Conservation (phyloP, 2,329 filamentous ascomycete genomes). For the Dothistroma septosporum region DNA sequence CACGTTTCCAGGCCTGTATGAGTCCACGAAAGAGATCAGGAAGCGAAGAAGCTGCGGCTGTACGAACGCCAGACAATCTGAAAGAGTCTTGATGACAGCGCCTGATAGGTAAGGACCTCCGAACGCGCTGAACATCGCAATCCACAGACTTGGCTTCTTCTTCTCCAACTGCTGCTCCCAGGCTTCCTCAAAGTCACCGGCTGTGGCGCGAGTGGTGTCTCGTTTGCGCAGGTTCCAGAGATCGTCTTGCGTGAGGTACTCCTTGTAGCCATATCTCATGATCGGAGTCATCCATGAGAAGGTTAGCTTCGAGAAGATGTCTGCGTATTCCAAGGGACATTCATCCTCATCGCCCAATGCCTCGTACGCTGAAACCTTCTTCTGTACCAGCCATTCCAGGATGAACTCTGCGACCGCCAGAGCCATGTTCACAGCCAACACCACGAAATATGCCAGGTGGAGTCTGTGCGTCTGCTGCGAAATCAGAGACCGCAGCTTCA, state of each 20-base stretch:
- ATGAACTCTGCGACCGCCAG: constrained; percentile 67
- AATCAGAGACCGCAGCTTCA: constrained; percentile 83
- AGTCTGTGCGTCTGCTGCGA: constrained; percentile 67
- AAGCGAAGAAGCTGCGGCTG: constrained; percentile 86
- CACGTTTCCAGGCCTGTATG: constrained; percentile 57
- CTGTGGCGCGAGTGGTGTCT: constrained; percentile 74
- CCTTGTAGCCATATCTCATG: constrained; percentile 92
- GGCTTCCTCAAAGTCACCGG: constrained; percentile 63
- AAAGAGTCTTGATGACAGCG: constrained; percentile 80
- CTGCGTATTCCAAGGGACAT: constrained; percentile 82
- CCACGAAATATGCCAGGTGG: constrained; percentile 69
- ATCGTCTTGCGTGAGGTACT: constrained; percentile 89
- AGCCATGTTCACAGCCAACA: constrained; percentile 68
- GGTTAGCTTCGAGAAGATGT: constrained; percentile 86
- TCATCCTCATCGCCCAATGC: constrained; percentile 65
- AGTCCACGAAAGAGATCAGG: constrained; percentile 78
- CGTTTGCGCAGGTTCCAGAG: constrained; percentile 82
- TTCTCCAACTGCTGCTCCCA: constrained; percentile 74
- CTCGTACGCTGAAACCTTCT: constrained; percentile 65
- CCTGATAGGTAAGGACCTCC: constrained; percentile 78
- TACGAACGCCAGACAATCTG: constrained; percentile 78
- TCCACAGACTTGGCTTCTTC: constrained; percentile 75
- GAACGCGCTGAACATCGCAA: constrained; percentile 78
- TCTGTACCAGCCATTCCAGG: constrained; percentile 84
- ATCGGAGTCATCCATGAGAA: constrained; percentile 99